phyloP scores from a whole-genome alignment of 2,329 filamentous ascomycete species.

The Fusarium algeriense region DNA sequence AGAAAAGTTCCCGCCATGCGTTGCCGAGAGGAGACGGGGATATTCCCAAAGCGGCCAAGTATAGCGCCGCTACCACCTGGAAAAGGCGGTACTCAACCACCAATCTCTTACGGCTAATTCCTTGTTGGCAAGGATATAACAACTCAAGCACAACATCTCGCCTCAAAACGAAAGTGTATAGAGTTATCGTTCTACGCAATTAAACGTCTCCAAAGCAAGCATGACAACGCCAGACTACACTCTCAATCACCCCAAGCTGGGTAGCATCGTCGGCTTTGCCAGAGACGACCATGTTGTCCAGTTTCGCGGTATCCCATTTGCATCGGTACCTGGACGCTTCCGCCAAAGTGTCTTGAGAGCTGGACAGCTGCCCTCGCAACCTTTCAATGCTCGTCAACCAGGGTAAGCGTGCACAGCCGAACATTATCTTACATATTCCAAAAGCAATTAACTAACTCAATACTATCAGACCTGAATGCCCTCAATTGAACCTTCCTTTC shows the following conservation, averaged over 20 bases:
- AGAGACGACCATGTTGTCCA: not conserved
- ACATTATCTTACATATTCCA: fast-evolving
- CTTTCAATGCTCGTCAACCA: not conserved
- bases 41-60: not conserved
- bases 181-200: not conserved
- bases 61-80: not conserved
- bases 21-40: slow-evolving; percentile 1
- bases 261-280: not conserved
- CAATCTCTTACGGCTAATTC: not conserved
- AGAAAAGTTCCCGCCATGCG: not conserved
- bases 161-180: not conserved
- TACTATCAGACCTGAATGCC: not conserved
- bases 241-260: not conserved
- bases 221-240: not conserved
- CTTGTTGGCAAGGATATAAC: not conserved
- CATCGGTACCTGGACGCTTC: not conserved
- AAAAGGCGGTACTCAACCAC: not conserved
- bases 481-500: not conserved
- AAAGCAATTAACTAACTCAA: not conserved
- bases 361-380: not conserved
- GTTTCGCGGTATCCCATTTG: not conserved
- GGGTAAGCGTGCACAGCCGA: not conserved
- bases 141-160: not conserved
- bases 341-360: not conserved
- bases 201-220: not conserved